phyloP scores from a whole-genome alignment of 768 basidiomycete genomes.

The Phlebiopsis gigantea region DNA sequence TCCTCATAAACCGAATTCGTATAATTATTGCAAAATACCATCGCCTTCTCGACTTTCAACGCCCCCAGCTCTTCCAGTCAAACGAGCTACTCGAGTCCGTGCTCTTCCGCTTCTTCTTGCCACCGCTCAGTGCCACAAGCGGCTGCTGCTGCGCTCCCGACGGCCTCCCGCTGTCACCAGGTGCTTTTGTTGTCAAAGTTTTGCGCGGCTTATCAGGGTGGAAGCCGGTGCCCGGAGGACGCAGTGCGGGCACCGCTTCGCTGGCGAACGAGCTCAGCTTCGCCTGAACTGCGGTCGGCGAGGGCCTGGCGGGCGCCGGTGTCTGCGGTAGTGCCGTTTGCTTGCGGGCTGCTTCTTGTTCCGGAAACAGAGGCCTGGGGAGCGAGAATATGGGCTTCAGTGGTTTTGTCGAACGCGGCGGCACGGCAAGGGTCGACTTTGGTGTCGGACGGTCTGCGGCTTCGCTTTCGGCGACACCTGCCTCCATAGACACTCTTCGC shows the following conservation, averaged over 20 bases:
- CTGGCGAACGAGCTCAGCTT: not conserved
- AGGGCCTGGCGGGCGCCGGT: not conserved
- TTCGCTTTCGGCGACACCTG: not conserved
- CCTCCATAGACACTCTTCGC: not conserved
- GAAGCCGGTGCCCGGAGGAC: not conserved
- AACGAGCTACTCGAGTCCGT: conserved; percentile 2
- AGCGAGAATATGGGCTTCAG: conserved; percentile 1
- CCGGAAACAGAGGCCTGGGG: not conserved
- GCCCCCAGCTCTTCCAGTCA: conserved; percentile 4
- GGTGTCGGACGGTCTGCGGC: not conserved
- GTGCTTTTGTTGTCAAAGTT: not conserved
- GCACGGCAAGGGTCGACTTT: not conserved
- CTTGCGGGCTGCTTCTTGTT: not conserved
- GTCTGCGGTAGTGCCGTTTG: not conserved
- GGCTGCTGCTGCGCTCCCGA: not conserved
- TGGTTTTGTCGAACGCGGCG: conserved; percentile 4
- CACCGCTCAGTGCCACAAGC: not conserved
- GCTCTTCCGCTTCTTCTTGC: conserved; percentile 1
- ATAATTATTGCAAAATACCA: not conserved
- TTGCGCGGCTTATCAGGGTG: not conserved
- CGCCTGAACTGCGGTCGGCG: not conserved
- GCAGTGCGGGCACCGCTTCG: not conserved
- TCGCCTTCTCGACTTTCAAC: not conserved
- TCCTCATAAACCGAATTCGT: not conserved
- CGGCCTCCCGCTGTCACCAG: not conserved